A percentile compares a stretch with the other conserved stretches of the same genome.
Evolutionary conservation across 1,139 yeast species (phyloP).

Genomic region (Saccharomyces hybrid): DNA sequence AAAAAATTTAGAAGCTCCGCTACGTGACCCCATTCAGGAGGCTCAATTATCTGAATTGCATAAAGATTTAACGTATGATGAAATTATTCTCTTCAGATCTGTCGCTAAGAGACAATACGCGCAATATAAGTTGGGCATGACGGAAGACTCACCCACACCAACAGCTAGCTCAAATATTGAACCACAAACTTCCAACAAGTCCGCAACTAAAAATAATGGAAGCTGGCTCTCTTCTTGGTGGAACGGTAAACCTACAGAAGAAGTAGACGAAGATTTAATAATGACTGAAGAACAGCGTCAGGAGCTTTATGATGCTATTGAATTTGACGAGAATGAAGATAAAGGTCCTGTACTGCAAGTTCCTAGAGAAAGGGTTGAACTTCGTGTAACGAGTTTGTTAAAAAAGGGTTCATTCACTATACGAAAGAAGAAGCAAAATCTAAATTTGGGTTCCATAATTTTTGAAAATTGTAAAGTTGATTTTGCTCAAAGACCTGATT

Average conservation of each 20-base stretch:
- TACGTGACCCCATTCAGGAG: slow-evolving; percentile 33
- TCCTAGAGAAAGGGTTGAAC: slow-evolving; percentile 64
- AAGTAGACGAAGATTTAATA: slow-evolving; percentile 32
- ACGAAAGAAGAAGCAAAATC: slow-evolving; percentile 33
- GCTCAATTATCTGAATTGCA: slow-evolving; percentile 48
- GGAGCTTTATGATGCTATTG: slow-evolving; percentile 90
- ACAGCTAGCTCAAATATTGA: slow-evolving; percentile 15
- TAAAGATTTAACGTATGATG: slow-evolving; percentile 58
- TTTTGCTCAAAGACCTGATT: slow-evolving; percentile 70
- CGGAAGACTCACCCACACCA: background rate
- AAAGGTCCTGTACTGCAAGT: slow-evolving; percentile 49
- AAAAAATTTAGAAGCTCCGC: slow-evolving; percentile 25
- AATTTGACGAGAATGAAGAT: slow-evolving; percentile 66
- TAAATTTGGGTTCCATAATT: slow-evolving; percentile 63
- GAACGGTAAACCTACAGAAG: slow-evolving; percentile 33
- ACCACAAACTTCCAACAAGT: slow-evolving; percentile 14
- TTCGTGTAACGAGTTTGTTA: slow-evolving; percentile 61
- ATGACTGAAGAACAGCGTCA: slow-evolving; percentile 64
- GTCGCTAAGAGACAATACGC: slow-evolving; percentile 61
- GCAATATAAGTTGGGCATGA: slow-evolving; percentile 41
- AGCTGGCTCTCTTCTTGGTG: slow-evolving; percentile 64
- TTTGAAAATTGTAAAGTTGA: slow-evolving; percentile 79
- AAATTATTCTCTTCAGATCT: slow-evolving; percentile 76
- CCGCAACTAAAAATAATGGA: slow-evolving; percentile 11
- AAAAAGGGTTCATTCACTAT: slow-evolving; percentile 72